Evolutionary conservation across 2,329 filamentous ascomycete genomes (phyloP).

Genomic region (Scytalidium lignicola): DNA sequence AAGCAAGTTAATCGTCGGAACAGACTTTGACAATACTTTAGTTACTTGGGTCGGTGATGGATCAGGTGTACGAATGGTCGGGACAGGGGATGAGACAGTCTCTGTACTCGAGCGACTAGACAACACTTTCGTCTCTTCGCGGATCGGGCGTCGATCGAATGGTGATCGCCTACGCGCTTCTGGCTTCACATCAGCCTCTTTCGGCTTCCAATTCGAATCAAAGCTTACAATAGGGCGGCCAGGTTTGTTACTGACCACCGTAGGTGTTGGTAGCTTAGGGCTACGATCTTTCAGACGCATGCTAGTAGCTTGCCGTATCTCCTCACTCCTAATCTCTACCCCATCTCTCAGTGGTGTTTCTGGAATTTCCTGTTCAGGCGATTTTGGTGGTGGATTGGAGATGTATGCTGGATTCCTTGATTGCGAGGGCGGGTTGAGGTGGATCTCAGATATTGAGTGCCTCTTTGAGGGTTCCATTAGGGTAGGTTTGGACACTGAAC

Average conservation of each 20-base stretch:
- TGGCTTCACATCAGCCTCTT: slow-evolving; percentile 60
- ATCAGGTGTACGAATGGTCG: slow-evolving; percentile 34
- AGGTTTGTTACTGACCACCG: slow-evolving; percentile 83
- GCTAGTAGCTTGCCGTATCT: slow-evolving; percentile 85
- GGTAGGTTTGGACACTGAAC: slow-evolving; percentile 38
- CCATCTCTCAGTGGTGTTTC: slow-evolving; percentile 56
- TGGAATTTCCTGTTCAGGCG: slow-evolving; percentile 14
- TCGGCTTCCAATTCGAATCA: slow-evolving; percentile 73
- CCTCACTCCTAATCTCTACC: slow-evolving; percentile 77
- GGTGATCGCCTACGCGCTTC: slow-evolving; percentile 34
- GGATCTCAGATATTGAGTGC: slow-evolving; percentile 61
- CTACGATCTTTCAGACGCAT: slow-evolving; percentile 85
- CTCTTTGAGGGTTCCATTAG: slow-evolving; percentile 36
- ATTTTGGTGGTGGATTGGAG: slow-evolving; percentile 45
- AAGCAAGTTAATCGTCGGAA: slow-evolving; percentile 48
- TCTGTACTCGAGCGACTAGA: slow-evolving; percentile 21
- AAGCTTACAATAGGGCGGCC: slow-evolving; percentile 97
- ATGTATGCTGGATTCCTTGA: slow-evolving; percentile 78
- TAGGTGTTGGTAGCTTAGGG: slow-evolving; percentile 79
- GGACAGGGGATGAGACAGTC: slow-evolving; percentile 25
- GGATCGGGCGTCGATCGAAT: slow-evolving; percentile 18
- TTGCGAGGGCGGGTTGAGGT: slow-evolving; percentile 78
- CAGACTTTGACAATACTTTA: slow-evolving; percentile 29
- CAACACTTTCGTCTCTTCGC: slow-evolving; percentile 20
- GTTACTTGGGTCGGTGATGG: slow-evolving; percentile 42